Evolutionary conservation across 2,329 filamentous ascomycete genomes (phyloP).

Genomic region (Aspergillus quadrilineatus): DNA sequence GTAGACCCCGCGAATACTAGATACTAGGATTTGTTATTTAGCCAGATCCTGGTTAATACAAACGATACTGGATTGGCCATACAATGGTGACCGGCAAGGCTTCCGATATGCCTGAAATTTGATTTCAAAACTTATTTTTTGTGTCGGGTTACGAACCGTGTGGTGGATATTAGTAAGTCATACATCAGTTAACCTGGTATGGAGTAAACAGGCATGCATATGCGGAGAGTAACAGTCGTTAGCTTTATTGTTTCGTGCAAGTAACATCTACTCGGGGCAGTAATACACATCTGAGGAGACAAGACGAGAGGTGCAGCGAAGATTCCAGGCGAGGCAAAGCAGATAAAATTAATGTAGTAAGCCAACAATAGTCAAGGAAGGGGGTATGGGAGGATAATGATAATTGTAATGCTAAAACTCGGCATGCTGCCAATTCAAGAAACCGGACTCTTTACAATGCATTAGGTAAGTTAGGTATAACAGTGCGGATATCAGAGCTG

Average conservation of each 20-base stretch:
- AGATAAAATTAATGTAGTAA: conserved; percentile 9
- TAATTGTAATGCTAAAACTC: conserved; percentile 9
- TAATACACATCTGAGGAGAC: conserved; percentile 2
- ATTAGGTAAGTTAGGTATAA: conserved; percentile 14
- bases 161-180: too few species aligned
- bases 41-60: too few species aligned
- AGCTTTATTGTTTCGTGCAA: conserved; percentile 8
- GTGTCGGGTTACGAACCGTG: too few species aligned
- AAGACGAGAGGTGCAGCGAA: background rate
- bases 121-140: too few species aligned
- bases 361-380: background rate
- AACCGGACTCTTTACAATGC: conserved; percentile 6
- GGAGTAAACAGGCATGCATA: background rate
- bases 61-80: too few species aligned
- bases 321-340: background rate
- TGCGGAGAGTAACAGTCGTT: background rate
- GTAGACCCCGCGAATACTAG: too few species aligned
- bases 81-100: too few species aligned
- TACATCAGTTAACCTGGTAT: too few species aligned
- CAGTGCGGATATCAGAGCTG: conserved; percentile 8
- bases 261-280: background rate
- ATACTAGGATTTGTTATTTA: too few species aligned
- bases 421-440: conserved; percentile 13
- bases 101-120: too few species aligned
- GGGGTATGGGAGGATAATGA: conserved; percentile 17